Evolutionary conservation across 805 yeast species (phyloP).

Genomic region (Teunomyces lycoperdinae): DNA sequence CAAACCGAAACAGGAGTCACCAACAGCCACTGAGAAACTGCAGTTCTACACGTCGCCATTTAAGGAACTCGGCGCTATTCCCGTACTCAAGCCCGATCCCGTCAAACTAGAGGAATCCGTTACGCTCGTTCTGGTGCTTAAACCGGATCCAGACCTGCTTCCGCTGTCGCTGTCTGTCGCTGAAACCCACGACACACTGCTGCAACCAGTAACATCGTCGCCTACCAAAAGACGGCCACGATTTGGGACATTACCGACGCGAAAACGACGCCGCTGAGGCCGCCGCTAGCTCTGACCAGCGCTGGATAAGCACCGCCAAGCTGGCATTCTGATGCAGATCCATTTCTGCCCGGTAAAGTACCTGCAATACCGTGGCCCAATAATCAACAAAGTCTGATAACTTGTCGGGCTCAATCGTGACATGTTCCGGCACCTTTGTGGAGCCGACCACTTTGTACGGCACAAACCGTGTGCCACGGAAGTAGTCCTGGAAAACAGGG

Average conservation of each 20-base stretch:
- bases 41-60: conserved; percentile 7
- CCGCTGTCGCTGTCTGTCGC: background rate
- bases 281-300: conserved; percentile 13
- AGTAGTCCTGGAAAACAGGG: conserved; percentile 56
- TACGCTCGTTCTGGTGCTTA: background rate
- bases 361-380: conserved; percentile 49
- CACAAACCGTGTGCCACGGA: conserved; percentile 17
- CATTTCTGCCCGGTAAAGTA: conserved; percentile 38
- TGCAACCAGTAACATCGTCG: background rate
- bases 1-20: background rate
- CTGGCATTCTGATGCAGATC: conserved; percentile 24
- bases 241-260: background rate
- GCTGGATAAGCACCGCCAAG: conserved; percentile 8
- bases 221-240: conserved; percentile 7
- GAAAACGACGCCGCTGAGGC: background rate
- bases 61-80: conserved; percentile 1
- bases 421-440: conserved; percentile 12
- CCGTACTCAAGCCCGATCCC: background rate
- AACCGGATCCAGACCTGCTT: background rate
- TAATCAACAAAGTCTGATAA: conserved; percentile 43
- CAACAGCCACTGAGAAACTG: background rate
- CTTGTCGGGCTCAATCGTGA: conserved; percentile 11
- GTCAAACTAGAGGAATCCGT: background rate
- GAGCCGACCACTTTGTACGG: conserved; percentile 18
- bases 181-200: background rate